A percentile compares a stretch with the other conserved stretches of the same genome.
Conservation (phyloP, 257 asterid genomes). For the Gentiana dahurica region DNA sequence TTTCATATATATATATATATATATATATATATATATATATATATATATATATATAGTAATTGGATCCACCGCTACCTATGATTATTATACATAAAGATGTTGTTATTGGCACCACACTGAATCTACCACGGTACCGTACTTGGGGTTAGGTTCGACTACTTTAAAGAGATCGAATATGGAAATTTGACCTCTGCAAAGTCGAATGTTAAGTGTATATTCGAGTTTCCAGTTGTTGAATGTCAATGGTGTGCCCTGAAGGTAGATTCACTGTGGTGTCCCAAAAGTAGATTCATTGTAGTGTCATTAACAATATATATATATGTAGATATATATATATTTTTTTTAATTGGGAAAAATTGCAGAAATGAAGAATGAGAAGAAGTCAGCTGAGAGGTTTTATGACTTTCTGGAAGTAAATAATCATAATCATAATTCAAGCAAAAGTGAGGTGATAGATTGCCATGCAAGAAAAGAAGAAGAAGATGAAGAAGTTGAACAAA, state of each 20-base stretch:
- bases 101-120: too few relatives aligned
- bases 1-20: too few relatives aligned
- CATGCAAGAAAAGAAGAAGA: conserved; percentile 25
- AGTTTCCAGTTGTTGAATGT: too few relatives aligned
- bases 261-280: neutral
- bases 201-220: neutral
- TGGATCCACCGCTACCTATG: too few relatives aligned
- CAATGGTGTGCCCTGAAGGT: neutral
- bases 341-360: conserved; percentile 12
- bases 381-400: conserved; percentile 19
- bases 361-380: conserved; percentile 43
- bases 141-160: neutral
- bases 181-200: neutral
- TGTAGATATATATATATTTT: neutral
- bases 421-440: conserved; percentile 59
- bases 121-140: too few relatives aligned
- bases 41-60: too few relatives aligned
- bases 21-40: too few relatives aligned
- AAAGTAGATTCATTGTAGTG: too few relatives aligned
- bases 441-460: conserved; percentile 54
- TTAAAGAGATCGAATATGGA: neutral
- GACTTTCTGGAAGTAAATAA: conserved; percentile 65
- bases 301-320: too few relatives aligned
- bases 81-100: too few relatives aligned
- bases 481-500: conserved; percentile 49